These are phyloP conservation scores for Albugo candida DNA, from an alignment of 352 stramenopile genomes.

Conservation along the genomic window DNA sequence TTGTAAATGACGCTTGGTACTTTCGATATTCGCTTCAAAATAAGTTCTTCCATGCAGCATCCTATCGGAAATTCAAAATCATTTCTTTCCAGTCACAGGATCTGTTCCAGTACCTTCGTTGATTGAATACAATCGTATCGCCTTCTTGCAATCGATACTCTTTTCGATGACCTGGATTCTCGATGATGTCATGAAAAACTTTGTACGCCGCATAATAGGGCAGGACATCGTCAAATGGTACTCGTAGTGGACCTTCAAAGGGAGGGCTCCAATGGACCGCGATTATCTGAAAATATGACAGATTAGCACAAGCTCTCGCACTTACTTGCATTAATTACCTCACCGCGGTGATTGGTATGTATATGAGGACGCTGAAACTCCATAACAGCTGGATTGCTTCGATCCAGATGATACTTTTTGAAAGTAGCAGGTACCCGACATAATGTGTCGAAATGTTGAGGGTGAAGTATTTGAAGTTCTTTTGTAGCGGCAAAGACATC, in stretches of 20 bases:
- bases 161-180: constrained; percentile 25
- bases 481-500: constrained; percentile 61
- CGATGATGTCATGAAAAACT: constrained; percentile 59
- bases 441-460: constrained; percentile 53
- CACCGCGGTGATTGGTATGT: constrained; percentile 57
- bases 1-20: constrained; percentile 59
- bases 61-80: constrained; percentile 5
- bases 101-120: constrained; percentile 21
- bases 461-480: constrained; percentile 38
- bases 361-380: constrained; percentile 90
- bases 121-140: constrained; percentile 75
- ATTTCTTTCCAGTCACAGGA: not conserved
- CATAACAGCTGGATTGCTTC: constrained; percentile 79
- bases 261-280: constrained; percentile 86
- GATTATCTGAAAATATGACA: constrained; percentile 28
- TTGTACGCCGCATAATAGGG: constrained; percentile 74
- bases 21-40: constrained; percentile 33
- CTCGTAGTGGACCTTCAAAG: constrained; percentile 84
- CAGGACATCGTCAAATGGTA: constrained; percentile 47
- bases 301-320: not conserved
- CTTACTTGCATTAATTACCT: constrained; percentile 15
- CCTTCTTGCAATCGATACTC: constrained; percentile 58
- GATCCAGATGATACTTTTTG: constrained; percentile 83
- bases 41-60: constrained; percentile 63
- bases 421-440: constrained; percentile 84